Percentiles rank a stretch among this genome's conserved stretches.
These are phyloP conservation scores for Chiua virens DNA, from an alignment of 768 basidiomycete species.

Conservation along the genomic window DNA sequence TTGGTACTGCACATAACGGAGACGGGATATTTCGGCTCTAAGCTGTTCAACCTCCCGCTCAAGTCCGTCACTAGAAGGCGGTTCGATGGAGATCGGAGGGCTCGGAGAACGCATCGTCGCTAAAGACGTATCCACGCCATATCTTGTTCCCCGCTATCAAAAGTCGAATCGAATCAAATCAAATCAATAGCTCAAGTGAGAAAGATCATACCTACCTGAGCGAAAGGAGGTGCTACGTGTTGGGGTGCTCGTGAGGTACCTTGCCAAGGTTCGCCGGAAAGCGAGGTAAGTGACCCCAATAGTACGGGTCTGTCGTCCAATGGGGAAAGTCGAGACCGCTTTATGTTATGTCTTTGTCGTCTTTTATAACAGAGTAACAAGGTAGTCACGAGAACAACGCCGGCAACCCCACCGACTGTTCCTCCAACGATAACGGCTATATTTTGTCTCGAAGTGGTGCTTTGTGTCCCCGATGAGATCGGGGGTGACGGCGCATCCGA, in stretches of 20 bases:
- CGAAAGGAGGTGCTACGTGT: background rate
- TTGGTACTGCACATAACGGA: background rate
- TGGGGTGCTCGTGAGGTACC: background rate
- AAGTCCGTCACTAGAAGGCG: background rate
- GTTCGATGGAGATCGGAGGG: background rate
- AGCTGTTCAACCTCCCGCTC: conserved; percentile 5
- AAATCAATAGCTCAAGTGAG: background rate
- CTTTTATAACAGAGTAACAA: conserved; percentile 6
- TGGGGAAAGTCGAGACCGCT: background rate
- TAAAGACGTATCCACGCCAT: background rate
- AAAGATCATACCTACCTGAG: background rate
- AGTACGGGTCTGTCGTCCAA: background rate
- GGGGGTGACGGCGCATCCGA: background rate
- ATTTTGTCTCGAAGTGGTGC: background rate
- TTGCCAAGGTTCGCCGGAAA: background rate
- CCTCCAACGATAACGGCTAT: conserved; percentile 8
- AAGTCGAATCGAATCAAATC: background rate
- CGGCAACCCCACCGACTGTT: background rate
- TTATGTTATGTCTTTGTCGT: background rate
- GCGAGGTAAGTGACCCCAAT: background rate
- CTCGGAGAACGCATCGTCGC: background rate
- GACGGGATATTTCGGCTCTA: conserved; percentile 11
- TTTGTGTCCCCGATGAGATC: background rate
- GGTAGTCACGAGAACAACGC: background rate
- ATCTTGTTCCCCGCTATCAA: background rate